phyloP scores from a whole-genome alignment of 495 filamentous ascomycete species.

The Antarctomyces pellizariae region DNA sequence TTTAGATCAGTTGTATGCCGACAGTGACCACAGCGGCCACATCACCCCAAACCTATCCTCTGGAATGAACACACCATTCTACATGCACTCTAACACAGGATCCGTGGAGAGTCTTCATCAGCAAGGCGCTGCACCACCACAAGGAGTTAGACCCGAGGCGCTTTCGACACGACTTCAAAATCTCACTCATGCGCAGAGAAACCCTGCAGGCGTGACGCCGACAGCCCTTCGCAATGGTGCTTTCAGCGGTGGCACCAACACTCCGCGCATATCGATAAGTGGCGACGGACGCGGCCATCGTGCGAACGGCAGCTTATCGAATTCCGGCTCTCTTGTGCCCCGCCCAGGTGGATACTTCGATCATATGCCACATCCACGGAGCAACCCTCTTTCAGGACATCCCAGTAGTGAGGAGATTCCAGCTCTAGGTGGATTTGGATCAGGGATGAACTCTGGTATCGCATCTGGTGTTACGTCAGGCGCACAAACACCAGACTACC shows the following conservation, averaged over 20 bases:
- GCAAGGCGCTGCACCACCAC: constrained; percentile 28
- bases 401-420: constrained; percentile 34
- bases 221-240: constrained; percentile 13
- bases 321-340: neutral
- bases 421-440: too few species aligned
- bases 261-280: too few species aligned
- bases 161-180: constrained; percentile 38
- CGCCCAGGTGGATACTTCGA: constrained; percentile 5
- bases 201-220: too few species aligned
- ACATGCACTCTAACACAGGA: constrained; percentile 45
- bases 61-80: constrained; percentile 52
- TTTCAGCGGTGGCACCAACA: constrained; percentile 8
- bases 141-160: constrained; percentile 25
- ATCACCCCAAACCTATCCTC: constrained; percentile 52
- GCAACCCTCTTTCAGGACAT: constrained; percentile 17
- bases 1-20: constrained; percentile 73
- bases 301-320: constrained; percentile 1
- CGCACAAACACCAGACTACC: constrained; percentile 34
- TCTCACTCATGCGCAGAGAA: too few species aligned
- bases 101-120: constrained; percentile 52
- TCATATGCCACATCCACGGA: constrained; percentile 15
- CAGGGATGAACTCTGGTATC: constrained; percentile 5
- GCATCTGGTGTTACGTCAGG: constrained; percentile 18
- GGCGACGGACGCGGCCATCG: too few species aligned
- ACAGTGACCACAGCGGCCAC: constrained; percentile 51